These are phyloP conservation scores for Thielaviopsis ethacetica DNA, from an alignment of 2,329 filamentous ascomycete genomes.

Conservation along the genomic window DNA sequence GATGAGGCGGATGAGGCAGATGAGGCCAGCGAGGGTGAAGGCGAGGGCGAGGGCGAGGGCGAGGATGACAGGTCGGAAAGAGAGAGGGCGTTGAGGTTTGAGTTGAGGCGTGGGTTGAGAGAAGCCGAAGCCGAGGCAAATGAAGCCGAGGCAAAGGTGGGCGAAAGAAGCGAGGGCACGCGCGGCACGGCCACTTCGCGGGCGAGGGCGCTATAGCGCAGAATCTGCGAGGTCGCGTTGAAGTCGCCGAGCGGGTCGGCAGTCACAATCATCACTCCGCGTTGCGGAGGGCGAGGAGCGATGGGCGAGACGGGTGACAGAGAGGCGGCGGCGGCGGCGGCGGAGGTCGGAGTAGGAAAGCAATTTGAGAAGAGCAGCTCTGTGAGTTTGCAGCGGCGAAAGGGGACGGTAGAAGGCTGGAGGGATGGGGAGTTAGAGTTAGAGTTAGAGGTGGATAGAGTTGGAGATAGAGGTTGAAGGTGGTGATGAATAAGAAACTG, in stretches of 20 bases:
- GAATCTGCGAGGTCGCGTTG: constrained; percentile 90
- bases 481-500: not conserved
- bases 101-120: constrained; percentile 32
- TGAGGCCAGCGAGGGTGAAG: not conserved
- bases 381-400: constrained; percentile 71
- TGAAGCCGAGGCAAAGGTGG: not conserved
- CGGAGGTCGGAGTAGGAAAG: constrained; percentile 44
- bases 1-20: not conserved
- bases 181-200: constrained; percentile 85
- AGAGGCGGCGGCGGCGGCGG: too few species aligned
- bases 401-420: constrained; percentile 58
- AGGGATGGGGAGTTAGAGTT: not conserved
- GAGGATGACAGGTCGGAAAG: constrained; percentile 15
- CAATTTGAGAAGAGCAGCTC: constrained; percentile 80
- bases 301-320: constrained; percentile 27
- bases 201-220: constrained; percentile 84
- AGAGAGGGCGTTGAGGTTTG: constrained; percentile 15
- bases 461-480: not conserved
- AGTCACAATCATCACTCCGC: constrained; percentile 89
- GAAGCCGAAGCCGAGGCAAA: not conserved
- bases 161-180: constrained; percentile 56
- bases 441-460: constrained; percentile 12
- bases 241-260: constrained; percentile 87
- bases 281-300: constrained; percentile 53
- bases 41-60: not conserved